Percentiles rank a stretch among this genome's conserved stretches.
phyloP scores from a whole-genome alignment of 179 eudicot genomes.

The Kewa caespitosa region DNA sequence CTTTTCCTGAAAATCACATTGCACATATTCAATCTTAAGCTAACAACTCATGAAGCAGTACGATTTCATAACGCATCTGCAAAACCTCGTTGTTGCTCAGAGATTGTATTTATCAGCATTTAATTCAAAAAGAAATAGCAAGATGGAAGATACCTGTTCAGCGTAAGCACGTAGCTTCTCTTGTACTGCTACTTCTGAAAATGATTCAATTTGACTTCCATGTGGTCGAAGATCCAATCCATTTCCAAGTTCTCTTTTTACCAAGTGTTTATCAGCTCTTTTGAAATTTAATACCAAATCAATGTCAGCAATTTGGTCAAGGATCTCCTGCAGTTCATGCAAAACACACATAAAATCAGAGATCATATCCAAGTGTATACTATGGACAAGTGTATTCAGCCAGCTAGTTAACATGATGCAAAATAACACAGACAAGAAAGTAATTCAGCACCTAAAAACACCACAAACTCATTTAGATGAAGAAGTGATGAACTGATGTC shows the following conservation, averaged over 20 bases:
- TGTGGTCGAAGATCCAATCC: constrained; percentile 35
- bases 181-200: constrained; percentile 35
- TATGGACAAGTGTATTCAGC: background rate
- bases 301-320: constrained; percentile 78
- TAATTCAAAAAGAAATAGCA: background rate
- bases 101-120: background rate
- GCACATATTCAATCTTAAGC: no score
- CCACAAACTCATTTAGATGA: no score
- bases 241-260: constrained; percentile 33
- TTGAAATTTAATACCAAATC: constrained; percentile 88
- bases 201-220: constrained; percentile 33
- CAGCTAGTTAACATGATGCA: no score
- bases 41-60: background rate
- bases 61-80: background rate
- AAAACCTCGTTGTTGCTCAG: background rate
- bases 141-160: constrained; percentile 53
- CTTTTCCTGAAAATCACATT: background rate
- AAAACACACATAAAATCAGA: constrained; percentile 18
- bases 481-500: no score
- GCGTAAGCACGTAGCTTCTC: constrained; percentile 58
- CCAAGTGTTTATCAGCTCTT: constrained; percentile 41
- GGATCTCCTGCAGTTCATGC: constrained; percentile 61
- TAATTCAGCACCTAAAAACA: no score
- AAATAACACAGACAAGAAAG: no score
- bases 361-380: background rate